Evolutionary conservation across 202 grass and related monocot genomes (phyloP).

Genomic region (Saccharum hybrid): DNA sequence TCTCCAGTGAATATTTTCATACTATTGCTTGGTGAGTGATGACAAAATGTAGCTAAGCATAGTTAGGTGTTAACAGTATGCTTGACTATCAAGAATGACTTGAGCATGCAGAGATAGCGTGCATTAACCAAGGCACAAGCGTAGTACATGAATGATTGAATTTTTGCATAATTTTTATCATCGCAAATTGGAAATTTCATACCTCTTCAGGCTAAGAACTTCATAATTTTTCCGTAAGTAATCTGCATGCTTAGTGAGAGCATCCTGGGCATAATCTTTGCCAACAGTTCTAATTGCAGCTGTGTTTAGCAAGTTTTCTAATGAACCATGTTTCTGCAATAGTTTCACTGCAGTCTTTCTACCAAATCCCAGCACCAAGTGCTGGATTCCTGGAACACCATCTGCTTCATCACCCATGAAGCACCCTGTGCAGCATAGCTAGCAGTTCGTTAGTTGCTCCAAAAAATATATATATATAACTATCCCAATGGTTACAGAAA

Average conservation of each 20-base stretch:
- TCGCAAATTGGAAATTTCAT: neutral
- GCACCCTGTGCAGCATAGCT: constrained; percentile 58
- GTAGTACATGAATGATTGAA: neutral
- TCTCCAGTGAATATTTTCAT: neutral
- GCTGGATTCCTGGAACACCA: constrained; percentile 91
- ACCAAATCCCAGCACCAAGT: constrained; percentile 74
- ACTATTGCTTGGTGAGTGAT: neutral
- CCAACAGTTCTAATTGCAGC: constrained; percentile 79
- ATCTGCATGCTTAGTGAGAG: constrained; percentile 81
- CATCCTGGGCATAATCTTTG: constrained; percentile 88
- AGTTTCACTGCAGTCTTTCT: constrained; percentile 91
- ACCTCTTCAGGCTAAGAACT: constrained; percentile 92
- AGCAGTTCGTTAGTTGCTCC: constrained; percentile 20
- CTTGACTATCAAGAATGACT: neutral
- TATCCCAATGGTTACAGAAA: neutral
- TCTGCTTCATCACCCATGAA: constrained; percentile 91
- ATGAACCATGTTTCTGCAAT: constrained; percentile 80
- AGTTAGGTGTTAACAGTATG: neutral
- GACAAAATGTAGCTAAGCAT: constrained; percentile 27
- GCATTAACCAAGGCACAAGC: neutral
- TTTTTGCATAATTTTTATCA: neutral
- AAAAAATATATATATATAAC: neutral
- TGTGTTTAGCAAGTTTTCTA: constrained; percentile 81
- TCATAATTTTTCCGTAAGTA: constrained; percentile 81
- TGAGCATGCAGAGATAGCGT: constrained; percentile 1